Conservation (phyloP, 2,329 filamentous ascomycete species). For the Lachnellula suecica region DNA sequence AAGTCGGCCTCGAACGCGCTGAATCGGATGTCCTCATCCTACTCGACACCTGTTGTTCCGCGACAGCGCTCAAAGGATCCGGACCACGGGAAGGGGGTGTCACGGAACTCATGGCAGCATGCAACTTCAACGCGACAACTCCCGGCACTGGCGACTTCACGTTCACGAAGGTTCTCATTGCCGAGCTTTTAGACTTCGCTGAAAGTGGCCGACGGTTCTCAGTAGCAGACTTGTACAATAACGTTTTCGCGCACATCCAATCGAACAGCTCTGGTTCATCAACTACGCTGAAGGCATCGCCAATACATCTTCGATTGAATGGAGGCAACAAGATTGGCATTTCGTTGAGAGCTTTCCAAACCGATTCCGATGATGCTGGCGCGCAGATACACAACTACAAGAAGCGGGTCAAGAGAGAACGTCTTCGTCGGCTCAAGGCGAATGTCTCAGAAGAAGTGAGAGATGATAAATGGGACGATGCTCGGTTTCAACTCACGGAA, state of each 20-base stretch:
- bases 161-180: background rate
- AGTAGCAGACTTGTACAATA: background rate
- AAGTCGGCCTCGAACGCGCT: background rate
- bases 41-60: background rate
- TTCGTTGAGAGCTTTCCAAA: background rate
- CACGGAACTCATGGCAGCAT: background rate
- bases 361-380: background rate
- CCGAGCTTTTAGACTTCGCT: background rate
- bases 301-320: background rate
- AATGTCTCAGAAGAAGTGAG: background rate
- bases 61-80: background rate
- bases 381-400: background rate
- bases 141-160: background rate
- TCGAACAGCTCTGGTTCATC: background rate
- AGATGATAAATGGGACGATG: background rate
- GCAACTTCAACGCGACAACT: background rate
- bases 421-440: background rate
- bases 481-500: no score
- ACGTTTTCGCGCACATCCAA: background rate
- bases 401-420: background rate
- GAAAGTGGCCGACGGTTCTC: background rate
- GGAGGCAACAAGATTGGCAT: background rate
- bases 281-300: background rate
- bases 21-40: background rate
- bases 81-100: background rate